These are phyloP conservation scores for Fraxinus cuspidata DNA, from an alignment of 257 asterid species.

Conservation along the genomic window DNA sequence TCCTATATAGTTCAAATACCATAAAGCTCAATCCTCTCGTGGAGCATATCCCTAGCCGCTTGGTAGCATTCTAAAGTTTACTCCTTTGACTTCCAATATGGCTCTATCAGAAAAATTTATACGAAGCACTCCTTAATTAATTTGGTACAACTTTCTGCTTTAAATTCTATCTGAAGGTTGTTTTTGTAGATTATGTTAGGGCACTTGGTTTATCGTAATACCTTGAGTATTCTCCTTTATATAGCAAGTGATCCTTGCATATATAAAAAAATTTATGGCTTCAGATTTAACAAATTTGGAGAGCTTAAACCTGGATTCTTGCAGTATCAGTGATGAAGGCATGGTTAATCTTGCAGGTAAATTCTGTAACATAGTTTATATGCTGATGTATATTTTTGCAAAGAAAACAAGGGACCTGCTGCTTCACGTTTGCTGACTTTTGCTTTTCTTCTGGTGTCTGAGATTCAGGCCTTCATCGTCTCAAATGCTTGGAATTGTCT, in stretches of 20 bases:
- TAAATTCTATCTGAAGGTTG: background rate
- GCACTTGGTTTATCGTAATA: background rate
- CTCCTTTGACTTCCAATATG: background rate
- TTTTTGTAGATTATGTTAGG: background rate
- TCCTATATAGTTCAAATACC: background rate
- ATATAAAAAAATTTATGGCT: background rate
- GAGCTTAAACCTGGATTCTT: constrained; percentile 56
- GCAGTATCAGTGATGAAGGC: constrained; percentile 53
- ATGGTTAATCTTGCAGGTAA: constrained; percentile 52
- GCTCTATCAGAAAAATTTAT: background rate
- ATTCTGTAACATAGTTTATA: background rate
- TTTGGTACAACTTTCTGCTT: background rate
- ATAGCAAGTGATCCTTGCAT: background rate
- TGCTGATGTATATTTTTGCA: background rate
- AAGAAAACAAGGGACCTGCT: background rate
- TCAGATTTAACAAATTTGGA: constrained; percentile 48
- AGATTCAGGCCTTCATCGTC: constrained; percentile 61
- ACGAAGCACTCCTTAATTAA: background rate
- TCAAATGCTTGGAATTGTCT: constrained; percentile 83
- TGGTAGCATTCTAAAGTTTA: background rate
- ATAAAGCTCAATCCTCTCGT: background rate
- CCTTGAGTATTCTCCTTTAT: background rate
- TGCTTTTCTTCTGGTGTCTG: constrained; percentile 22
- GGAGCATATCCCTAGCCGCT: background rate
- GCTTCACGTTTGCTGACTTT: background rate